phyloP scores from a whole-genome alignment of 2,329 filamentous ascomycete species.

The Arthroderma sp. region DNA sequence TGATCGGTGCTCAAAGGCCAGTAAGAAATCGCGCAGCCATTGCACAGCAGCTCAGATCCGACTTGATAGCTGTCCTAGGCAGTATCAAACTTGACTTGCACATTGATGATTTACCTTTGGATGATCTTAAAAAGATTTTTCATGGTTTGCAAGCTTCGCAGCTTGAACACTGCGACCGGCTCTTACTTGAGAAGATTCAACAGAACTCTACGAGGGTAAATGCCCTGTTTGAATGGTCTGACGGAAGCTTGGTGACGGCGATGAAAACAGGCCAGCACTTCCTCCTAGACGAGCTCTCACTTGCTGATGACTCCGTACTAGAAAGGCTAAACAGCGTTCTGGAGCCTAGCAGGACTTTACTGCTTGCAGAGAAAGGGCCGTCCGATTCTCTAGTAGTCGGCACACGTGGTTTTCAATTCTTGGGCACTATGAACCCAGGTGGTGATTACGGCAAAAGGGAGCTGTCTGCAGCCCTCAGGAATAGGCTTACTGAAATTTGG shows the following conservation, averaged over 20 bases:
- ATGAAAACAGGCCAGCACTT: slow-evolving; percentile 88
- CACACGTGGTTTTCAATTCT: slow-evolving; percentile 73
- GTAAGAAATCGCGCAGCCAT: slow-evolving; percentile 72
- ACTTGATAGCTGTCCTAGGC: slow-evolving; percentile 39
- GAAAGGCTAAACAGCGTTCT: slow-evolving; percentile 94
- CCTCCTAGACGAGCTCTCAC: slow-evolving; percentile 90
- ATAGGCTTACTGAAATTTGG: slow-evolving; percentile 98
- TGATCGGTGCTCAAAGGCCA: slow-evolving; percentile 89
- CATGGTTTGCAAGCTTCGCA: slow-evolving; percentile 37
- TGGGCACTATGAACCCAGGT: slow-evolving; percentile 98
- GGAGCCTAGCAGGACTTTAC: slow-evolving; percentile 69
- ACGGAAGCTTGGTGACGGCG: slow-evolving; percentile 83
- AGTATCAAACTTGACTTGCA: slow-evolving; percentile 15
- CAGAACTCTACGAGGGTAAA: slow-evolving; percentile 51
- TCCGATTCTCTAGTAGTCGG: slow-evolving; percentile 69
- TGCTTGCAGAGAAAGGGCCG: slow-evolving; percentile 87
- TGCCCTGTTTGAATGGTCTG: slow-evolving; percentile 89
- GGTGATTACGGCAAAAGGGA: slow-evolving; percentile 98
- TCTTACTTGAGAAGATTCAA: slow-evolving; percentile 32
- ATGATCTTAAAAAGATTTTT: slow-evolving; percentile 48
- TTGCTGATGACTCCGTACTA: slow-evolving; percentile 93
- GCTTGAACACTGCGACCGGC: slow-evolving; percentile 35
- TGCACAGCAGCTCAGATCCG: slow-evolving; percentile 49
- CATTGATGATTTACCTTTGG: slow-evolving; percentile 30
- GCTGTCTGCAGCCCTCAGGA: slow-evolving; percentile 82